These are phyloP conservation scores for Sarcodon aspratus DNA, from an alignment of 768 basidiomycete species.

Conservation along the genomic window DNA sequence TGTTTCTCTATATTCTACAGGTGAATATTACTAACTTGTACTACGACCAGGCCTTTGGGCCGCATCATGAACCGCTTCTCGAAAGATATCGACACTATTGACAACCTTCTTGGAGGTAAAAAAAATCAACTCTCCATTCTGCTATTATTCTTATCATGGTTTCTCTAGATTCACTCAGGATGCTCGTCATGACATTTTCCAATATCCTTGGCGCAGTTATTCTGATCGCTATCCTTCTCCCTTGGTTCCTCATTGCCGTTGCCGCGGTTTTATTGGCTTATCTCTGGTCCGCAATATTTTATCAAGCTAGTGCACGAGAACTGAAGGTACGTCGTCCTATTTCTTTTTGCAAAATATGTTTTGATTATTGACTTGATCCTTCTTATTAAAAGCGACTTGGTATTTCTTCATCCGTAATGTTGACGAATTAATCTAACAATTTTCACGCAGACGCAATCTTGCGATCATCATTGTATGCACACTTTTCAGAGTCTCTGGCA, in stretches of 20 bases:
- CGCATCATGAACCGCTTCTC: constrained; percentile 88
- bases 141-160: not conserved
- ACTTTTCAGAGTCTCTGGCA: constrained; percentile 85
- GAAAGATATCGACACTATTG: constrained; percentile 78
- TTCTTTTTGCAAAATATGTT: not conserved
- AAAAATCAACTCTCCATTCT: constrained; percentile 1
- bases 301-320: constrained; percentile 78
- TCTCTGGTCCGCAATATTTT: constrained; percentile 66
- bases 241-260: constrained; percentile 79
- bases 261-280: constrained; percentile 49
- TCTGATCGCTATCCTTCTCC: constrained; percentile 64
- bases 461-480: constrained; percentile 78
- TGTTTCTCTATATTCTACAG: not conserved
- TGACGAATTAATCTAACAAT: no score
- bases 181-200: constrained; percentile 53
- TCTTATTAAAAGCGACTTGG: constrained; percentile 31
- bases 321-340: constrained; percentile 39
- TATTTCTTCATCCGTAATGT: constrained; percentile 10
- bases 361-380: constrained; percentile 1
- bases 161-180: constrained; percentile 53
- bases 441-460: constrained; percentile 60
- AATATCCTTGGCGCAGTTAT: constrained; percentile 68
- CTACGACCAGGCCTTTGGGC: constrained; percentile 64
- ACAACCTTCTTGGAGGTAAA: constrained; percentile 54
- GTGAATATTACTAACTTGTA: constrained; percentile 6